Evolutionary conservation across 192 early-diverging fungal species (phyloP).

Genomic region (Geosiphon pyriformis): DNA sequence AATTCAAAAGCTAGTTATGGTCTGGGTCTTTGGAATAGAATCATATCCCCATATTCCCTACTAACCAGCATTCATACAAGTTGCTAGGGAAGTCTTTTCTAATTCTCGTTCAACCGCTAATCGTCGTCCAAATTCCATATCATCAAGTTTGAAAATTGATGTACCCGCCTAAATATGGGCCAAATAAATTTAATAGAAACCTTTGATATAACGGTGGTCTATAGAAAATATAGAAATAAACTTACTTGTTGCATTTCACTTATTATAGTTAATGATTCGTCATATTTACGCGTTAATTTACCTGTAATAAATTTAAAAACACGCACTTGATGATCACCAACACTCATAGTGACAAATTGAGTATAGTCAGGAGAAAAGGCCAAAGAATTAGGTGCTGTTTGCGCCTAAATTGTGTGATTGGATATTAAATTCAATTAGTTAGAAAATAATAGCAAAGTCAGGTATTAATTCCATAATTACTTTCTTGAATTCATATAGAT

Average conservation of each 20-base stretch:
- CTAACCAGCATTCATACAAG: constrained; percentile 62
- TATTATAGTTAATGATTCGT: constrained; percentile 77
- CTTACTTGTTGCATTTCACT: constrained; percentile 80
- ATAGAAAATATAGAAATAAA: not conserved
- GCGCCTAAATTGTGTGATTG: constrained; percentile 37
- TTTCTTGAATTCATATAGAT: constrained; percentile 96
- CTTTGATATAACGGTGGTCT: no score
- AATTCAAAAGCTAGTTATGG: no score
- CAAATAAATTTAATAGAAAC: no score
- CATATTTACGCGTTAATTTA: constrained; percentile 84
- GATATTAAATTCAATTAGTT: constrained; percentile 1
- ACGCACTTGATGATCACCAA: constrained; percentile 77
- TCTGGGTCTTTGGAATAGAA: no score
- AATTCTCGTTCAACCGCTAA: constrained; percentile 85
- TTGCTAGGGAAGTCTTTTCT: constrained; percentile 64
- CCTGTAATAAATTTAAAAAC: constrained; percentile 81
- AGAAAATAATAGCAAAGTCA: not conserved
- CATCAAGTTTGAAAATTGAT: constrained; percentile 74
- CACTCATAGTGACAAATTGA: constrained; percentile 85
- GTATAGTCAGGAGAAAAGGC: constrained; percentile 73
- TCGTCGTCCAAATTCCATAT: constrained; percentile 97
- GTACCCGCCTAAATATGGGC: constrained; percentile 62
- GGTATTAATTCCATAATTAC: constrained; percentile 27
- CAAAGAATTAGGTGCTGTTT: constrained; percentile 72
- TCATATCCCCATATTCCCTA: no score